These are phyloP conservation scores for Sesbania bispinosa DNA, from an alignment of 306 rosid genomes.

Conservation along the genomic window DNA sequence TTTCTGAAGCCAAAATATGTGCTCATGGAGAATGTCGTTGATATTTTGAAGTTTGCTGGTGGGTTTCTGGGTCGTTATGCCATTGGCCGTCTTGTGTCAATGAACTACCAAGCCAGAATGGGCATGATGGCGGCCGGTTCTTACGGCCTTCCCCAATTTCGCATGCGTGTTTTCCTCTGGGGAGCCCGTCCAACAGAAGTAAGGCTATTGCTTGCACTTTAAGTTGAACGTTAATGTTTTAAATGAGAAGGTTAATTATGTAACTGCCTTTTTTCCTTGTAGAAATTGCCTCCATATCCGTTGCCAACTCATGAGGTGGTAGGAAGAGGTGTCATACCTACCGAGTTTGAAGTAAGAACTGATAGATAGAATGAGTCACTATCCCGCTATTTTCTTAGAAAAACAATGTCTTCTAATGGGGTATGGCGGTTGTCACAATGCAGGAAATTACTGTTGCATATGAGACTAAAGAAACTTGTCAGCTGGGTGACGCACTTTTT, in stretches of 20 bases:
- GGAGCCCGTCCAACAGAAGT: conserved; percentile 69
- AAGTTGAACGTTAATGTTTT: background rate
- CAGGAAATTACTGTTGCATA: conserved; percentile 43
- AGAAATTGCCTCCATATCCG: conserved; percentile 50
- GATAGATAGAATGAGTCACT: background rate
- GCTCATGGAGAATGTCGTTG: conserved; percentile 87
- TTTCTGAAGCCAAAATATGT: conserved; percentile 60
- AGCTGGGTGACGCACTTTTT: conserved; percentile 26
- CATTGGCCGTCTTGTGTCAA: conserved; percentile 62
- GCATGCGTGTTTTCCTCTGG: conserved; percentile 84
- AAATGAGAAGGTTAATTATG: background rate
- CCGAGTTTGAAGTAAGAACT: conserved; percentile 42
- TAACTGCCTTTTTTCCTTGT: background rate
- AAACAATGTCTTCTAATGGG: background rate
- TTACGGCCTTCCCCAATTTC: conserved; percentile 78
- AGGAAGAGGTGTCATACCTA: conserved; percentile 27
- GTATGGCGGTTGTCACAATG: background rate
- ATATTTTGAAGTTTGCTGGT: conserved; percentile 59
- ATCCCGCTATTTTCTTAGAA: background rate
- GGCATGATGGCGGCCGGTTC: conserved; percentile 91
- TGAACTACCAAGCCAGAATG: conserved; percentile 75
- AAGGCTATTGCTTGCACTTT: background rate
- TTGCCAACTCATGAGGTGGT: conserved; percentile 48
- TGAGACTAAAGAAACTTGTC: conserved; percentile 5
- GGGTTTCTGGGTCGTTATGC: conserved; percentile 83